A percentile compares a stretch with the other conserved stretches of the same genome.
phyloP scores from a whole-genome alignment of 129 eudicot genomes.

The Pulicaria dysenterica region DNA sequence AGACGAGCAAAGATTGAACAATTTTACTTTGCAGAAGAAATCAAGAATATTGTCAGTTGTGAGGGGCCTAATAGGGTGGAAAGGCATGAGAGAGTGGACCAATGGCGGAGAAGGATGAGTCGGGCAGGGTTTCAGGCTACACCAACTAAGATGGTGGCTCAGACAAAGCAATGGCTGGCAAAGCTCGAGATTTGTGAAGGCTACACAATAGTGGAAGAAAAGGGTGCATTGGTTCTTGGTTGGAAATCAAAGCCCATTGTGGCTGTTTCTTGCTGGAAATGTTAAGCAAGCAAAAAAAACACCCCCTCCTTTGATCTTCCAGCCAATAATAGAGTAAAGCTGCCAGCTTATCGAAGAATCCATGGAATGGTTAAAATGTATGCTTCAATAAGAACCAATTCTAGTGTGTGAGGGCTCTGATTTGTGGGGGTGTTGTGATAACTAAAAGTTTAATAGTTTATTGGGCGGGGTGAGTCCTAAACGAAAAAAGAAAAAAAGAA shows the following conservation, averaged over 20 bases:
- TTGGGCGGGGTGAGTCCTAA: neutral
- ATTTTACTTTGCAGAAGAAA: slow-evolving; percentile 57
- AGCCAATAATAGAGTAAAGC: slow-evolving; percentile 30
- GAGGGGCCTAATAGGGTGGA: slow-evolving; percentile 57
- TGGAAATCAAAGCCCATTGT: slow-evolving; percentile 61
- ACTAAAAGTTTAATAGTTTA: slow-evolving; percentile 16
- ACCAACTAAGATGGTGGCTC: slow-evolving; percentile 39
- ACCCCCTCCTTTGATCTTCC: slow-evolving; percentile 1
- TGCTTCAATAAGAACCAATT: slow-evolving; percentile 28
- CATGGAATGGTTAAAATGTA: slow-evolving; percentile 14
- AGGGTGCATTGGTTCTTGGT: slow-evolving; percentile 58
- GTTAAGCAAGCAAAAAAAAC: slow-evolving; percentile 9
- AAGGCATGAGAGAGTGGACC: slow-evolving; percentile 59
- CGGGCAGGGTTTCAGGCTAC: slow-evolving; percentile 60
- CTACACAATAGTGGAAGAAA: slow-evolving; percentile 49
- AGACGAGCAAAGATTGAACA: slow-evolving; percentile 56
- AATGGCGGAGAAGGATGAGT: slow-evolving; percentile 62
- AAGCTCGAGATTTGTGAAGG: slow-evolving; percentile 44
- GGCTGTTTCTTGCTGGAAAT: slow-evolving; percentile 66
- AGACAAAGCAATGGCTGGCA: slow-evolving; percentile 47
- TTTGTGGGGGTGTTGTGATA: neutral
- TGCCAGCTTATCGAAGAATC: slow-evolving; percentile 24
- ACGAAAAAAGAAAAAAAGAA: neutral
- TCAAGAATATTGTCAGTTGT: slow-evolving; percentile 55
- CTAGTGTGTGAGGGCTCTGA: slow-evolving; percentile 17